phyloP scores from a whole-genome alignment of 2,329 filamentous ascomycete genomes.

The Lachnellula arida region DNA sequence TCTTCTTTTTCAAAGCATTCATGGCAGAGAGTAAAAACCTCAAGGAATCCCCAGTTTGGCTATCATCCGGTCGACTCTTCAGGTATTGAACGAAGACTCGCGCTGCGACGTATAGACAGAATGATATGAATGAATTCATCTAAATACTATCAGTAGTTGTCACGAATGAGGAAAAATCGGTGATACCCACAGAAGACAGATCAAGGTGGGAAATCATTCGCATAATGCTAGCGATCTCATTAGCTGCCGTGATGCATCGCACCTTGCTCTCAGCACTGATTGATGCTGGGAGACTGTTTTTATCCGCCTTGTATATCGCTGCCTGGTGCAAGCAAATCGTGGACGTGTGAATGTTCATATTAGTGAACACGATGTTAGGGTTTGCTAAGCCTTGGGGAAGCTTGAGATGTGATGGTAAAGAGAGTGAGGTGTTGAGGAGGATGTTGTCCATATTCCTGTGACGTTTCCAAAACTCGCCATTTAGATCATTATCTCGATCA shows the following conservation, averaged over 20 bases:
- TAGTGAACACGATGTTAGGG: conserved; percentile 85
- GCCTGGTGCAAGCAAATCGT: conserved; percentile 98
- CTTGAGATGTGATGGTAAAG: conserved; percentile 74
- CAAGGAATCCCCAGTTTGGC: conserved; percentile 71
- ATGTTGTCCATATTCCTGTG: conserved; percentile 88
- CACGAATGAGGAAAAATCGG: neutral
- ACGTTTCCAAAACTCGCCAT: conserved; percentile 93
- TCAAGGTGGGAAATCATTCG: conserved; percentile 90
- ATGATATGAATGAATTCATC: conserved; percentile 95
- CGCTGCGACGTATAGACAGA: conserved; percentile 93
- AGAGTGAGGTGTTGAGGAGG: conserved; percentile 78
- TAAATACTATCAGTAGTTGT: conserved; percentile 36
- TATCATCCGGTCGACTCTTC: conserved; percentile 87
- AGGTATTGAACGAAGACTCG: conserved; percentile 94
- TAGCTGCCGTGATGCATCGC: conserved; percentile 86
- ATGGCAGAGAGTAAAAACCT: conserved; percentile 88
- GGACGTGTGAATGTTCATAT: conserved; percentile 96
- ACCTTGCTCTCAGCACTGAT: conserved; percentile 88
- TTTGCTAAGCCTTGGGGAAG: conserved; percentile 71
- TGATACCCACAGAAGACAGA: conserved; percentile 62
- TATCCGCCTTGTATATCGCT: conserved; percentile 95
- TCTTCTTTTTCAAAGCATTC: conserved; percentile 80
- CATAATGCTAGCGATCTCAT: conserved; percentile 94
- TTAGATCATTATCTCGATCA: conserved; percentile 80
- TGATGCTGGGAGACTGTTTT: conserved; percentile 70